These are phyloP conservation scores for Aspergillus luchuensis DNA, from an alignment of 2,329 filamentous ascomycete species.

Conservation along the genomic window DNA sequence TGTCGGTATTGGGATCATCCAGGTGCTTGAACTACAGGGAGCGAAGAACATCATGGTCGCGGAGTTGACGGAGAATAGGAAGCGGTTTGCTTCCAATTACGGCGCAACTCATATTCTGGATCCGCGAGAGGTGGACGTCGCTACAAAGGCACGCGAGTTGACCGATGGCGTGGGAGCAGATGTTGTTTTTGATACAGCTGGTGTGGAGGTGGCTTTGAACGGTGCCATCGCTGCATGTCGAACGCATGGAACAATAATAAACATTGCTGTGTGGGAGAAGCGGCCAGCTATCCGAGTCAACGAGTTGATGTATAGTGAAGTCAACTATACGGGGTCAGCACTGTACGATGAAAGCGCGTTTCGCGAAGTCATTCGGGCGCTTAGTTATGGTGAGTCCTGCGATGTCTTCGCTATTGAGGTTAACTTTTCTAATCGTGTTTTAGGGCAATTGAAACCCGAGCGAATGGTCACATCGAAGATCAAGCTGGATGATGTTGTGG, in stretches of 20 bases:
- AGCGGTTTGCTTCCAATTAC: slow-evolving; percentile 55
- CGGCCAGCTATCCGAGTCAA: slow-evolving; percentile 57
- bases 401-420: neutral
- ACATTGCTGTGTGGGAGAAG: slow-evolving; percentile 67
- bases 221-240: slow-evolving; percentile 53
- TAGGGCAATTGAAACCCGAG: slow-evolving; percentile 54
- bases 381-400: slow-evolving; percentile 30
- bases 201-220: slow-evolving; percentile 55
- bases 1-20: slow-evolving; percentile 62
- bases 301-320: slow-evolving; percentile 56
- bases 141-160: slow-evolving; percentile 49
- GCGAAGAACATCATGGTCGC: slow-evolving; percentile 59
- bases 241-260: slow-evolving; percentile 60
- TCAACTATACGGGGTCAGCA: slow-evolving; percentile 52
- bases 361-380: slow-evolving; percentile 57
- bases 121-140: slow-evolving; percentile 51
- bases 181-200: slow-evolving; percentile 64
- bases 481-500: slow-evolving; percentile 56
- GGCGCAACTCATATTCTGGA: slow-evolving; percentile 60
- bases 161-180: slow-evolving; percentile 55
- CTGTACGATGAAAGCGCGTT: slow-evolving; percentile 59
- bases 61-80: slow-evolving; percentile 56
- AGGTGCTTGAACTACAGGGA: slow-evolving; percentile 58
- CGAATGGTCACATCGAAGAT: slow-evolving; percentile 65
- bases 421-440: neutral